Conservation (phyloP, 306 rosid genomes). For the Trichosanthes cucumerina region DNA sequence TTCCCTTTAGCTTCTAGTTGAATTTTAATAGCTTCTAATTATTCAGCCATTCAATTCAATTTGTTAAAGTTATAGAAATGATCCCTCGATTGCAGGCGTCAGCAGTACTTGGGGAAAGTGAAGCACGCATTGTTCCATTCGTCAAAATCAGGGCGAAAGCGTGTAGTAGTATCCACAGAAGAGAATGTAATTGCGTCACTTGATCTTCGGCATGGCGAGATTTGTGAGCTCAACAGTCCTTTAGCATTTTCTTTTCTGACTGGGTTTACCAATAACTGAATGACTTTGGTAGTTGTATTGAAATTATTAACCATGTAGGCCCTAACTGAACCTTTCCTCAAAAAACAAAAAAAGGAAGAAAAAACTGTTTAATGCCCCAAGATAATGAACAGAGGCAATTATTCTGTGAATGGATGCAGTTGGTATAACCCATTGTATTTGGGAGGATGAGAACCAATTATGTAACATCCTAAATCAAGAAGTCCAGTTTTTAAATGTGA, state of each 20-base stretch:
- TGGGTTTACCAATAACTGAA: not conserved
- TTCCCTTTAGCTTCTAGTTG: not conserved
- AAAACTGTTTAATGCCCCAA: not conserved
- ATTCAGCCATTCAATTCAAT: not conserved
- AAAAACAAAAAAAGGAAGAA: not conserved
- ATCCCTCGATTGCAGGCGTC: conserved; percentile 53
- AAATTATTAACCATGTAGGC: not conserved
- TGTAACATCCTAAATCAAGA: not conserved
- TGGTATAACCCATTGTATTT: not conserved
- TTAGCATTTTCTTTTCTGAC: not conserved
- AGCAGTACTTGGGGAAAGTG: conserved; percentile 83
- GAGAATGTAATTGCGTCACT: conserved; percentile 96
- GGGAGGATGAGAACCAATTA: not conserved
- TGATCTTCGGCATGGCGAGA: conserved; percentile 96
- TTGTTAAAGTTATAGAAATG: not conserved
- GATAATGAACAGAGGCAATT: not conserved
- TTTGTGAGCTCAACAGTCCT: conserved; percentile 39
- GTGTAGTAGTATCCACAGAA: conserved; percentile 88
- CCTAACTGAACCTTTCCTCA: not conserved
- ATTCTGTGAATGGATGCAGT: not conserved
- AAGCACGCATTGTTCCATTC: conserved; percentile 88
- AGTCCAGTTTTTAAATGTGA: not conserved
- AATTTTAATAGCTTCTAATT: not conserved
- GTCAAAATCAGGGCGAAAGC: conserved; percentile 77
- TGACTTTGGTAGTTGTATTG: not conserved